These are phyloP conservation scores for Galerina marginata DNA, from an alignment of 768 basidiomycete genomes.

Conservation along the genomic window DNA sequence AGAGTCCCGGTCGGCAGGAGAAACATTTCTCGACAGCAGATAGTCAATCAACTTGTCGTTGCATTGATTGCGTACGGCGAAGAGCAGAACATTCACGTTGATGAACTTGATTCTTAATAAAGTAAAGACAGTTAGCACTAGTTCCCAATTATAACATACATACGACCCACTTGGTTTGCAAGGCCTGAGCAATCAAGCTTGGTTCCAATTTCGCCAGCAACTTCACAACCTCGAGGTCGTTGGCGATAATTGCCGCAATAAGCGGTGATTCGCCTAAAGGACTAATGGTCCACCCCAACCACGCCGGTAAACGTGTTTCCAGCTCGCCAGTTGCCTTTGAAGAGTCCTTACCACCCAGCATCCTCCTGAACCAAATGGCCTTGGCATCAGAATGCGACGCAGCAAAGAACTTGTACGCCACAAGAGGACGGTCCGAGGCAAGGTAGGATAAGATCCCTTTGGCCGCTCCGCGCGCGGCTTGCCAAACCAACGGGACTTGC, in stretches of 20 bases:
- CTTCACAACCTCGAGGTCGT: constrained; percentile 47
- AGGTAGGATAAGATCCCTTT: constrained; percentile 53
- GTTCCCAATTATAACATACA: background rate
- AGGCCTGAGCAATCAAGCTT: constrained; percentile 42
- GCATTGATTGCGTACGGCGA: constrained; percentile 41
- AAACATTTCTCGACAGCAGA: constrained; percentile 51
- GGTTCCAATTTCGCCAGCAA: constrained; percentile 49
- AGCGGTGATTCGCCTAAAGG: constrained; percentile 58
- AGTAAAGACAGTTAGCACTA: constrained; percentile 5
- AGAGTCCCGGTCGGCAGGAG: constrained; percentile 47
- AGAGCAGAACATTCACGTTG: constrained; percentile 48
- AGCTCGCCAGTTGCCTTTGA: constrained; percentile 29
- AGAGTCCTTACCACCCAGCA: constrained; percentile 16
- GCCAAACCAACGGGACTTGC: constrained; percentile 46
- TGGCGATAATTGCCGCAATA: constrained; percentile 45
- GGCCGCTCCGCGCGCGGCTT: constrained; percentile 39
- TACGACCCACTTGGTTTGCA: constrained; percentile 48
- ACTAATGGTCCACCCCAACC: constrained; percentile 57
- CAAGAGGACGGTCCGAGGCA: constrained; percentile 46
- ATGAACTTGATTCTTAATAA: constrained; percentile 48
- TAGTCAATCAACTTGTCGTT: constrained; percentile 50
- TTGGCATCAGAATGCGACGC: constrained; percentile 44
- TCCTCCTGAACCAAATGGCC: constrained; percentile 47
- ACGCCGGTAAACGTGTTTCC: constrained; percentile 46
- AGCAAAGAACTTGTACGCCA: constrained; percentile 57